These are phyloP conservation scores for Lecanicillium sp. DNA, from an alignment of 2,329 filamentous ascomycete genomes.

Conservation along the genomic window DNA sequence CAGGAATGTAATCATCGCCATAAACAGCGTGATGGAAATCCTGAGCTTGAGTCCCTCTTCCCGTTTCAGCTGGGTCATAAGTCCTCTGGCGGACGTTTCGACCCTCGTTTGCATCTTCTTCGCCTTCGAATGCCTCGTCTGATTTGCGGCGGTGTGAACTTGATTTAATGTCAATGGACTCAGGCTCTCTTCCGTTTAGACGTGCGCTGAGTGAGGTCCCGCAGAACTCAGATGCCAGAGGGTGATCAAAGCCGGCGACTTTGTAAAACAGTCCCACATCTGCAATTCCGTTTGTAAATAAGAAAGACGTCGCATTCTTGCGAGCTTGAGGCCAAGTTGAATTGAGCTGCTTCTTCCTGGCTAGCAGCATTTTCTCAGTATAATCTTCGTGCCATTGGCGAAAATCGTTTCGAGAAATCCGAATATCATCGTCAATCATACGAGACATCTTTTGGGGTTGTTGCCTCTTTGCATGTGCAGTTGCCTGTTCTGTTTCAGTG, in stretches of 20 bases:
- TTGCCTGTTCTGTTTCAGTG: conserved; percentile 12
- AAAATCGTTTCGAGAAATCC: conserved; percentile 27
- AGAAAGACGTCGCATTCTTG: conserved; percentile 22
- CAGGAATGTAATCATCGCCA: conserved; percentile 40
- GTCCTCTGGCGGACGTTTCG: conserved; percentile 31
- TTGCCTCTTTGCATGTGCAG: conserved; percentile 8
- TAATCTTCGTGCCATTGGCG: conserved; percentile 35
- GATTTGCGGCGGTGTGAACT: conserved; percentile 32
- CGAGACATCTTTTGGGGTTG: not conserved
- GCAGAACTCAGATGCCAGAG: conserved; percentile 34
- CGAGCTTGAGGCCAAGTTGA: conserved; percentile 28
- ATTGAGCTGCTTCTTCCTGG: conserved; percentile 16
- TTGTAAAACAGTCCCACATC: conserved; percentile 17
- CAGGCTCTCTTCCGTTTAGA: conserved; percentile 17
- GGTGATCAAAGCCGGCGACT: conserved; percentile 25
- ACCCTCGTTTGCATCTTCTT: conserved; percentile 17
- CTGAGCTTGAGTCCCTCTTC: conserved; percentile 14
- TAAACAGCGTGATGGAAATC: conserved; percentile 22
- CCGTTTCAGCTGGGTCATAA: conserved; percentile 20
- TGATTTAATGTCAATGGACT: conserved; percentile 9
- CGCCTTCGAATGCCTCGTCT: conserved; percentile 33
- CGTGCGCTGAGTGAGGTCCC: conserved; percentile 26
- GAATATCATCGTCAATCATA: conserved; percentile 24
- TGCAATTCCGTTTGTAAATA: conserved; percentile 28
- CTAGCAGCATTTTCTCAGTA: conserved; percentile 44